These are phyloP conservation scores for Crassisporium funariophilum DNA, from an alignment of 768 basidiomycete genomes.

Conservation along the genomic window DNA sequence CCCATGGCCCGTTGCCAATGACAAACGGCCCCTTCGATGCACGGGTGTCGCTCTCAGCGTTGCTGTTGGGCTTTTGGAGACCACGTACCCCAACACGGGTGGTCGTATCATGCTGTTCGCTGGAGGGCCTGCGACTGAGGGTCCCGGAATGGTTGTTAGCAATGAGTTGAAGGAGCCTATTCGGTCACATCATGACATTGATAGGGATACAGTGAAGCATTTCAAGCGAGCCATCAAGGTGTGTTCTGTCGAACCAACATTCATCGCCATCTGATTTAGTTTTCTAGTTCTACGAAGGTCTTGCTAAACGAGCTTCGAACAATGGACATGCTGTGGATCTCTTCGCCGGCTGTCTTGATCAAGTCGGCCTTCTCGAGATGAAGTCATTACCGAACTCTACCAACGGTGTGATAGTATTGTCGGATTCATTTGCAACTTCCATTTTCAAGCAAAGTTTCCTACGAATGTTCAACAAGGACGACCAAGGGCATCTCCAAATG, in stretches of 20 bases:
- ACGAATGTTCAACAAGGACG: conserved; percentile 89
- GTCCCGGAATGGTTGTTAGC: conserved; percentile 95
- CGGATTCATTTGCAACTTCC: conserved; percentile 95
- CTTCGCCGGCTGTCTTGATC: conserved; percentile 96
- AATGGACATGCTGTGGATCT: conserved; percentile 96
- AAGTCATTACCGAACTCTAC: conserved; percentile 93
- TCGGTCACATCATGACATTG: conserved; percentile 98
- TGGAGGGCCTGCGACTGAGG: conserved; percentile 94
- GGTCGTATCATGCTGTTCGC: conserved; percentile 95
- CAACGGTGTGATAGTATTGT: conserved; percentile 93
- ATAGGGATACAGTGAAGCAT: conserved; percentile 94
- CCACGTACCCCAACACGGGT: conserved; percentile 94
- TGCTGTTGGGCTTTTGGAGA: conserved; percentile 90
- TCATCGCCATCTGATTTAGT: conserved; percentile 11
- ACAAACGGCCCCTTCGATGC: conserved; percentile 90
- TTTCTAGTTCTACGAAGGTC: conserved; percentile 89
- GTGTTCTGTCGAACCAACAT: conserved; percentile 13
- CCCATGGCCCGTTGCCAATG: conserved; percentile 97
- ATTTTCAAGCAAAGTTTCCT: conserved; percentile 99
- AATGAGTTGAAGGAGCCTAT: conserved; percentile 97
- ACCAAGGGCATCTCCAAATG: conserved; percentile 91
- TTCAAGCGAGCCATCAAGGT: conserved; percentile 97
- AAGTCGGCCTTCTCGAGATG: conserved; percentile 98
- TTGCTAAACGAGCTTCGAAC: conserved; percentile 89
- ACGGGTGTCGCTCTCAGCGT: conserved; percentile 95